Conservation (phyloP, 78 protist genomes). For the Chrysochromulina parva region DNA sequence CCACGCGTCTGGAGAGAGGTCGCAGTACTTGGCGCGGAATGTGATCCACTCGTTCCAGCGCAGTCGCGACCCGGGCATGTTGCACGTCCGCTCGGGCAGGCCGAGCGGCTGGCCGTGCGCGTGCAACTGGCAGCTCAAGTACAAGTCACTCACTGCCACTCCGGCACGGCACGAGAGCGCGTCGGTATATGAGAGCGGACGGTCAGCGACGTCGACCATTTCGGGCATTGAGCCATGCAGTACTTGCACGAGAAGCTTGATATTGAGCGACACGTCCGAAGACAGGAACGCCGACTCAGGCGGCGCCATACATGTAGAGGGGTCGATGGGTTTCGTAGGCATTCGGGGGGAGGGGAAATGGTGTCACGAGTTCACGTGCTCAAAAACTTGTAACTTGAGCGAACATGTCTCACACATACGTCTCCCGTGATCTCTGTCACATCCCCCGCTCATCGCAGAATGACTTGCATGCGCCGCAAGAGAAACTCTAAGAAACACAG, state of each 20-base stretch:
- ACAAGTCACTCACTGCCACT: background rate
- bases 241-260: background rate
- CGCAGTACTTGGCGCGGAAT: background rate
- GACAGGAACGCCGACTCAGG: too few species aligned
- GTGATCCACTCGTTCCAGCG: constrained; percentile 38
- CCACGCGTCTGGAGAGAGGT: constrained; percentile 11
- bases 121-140: background rate
- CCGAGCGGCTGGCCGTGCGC: background rate
- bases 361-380: too few species aligned
- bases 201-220: background rate
- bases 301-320: too few species aligned
- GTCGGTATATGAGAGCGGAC: background rate
- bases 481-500: too few species aligned
- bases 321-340: too few species aligned
- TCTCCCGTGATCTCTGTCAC: too few species aligned
- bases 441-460: too few species aligned
- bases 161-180: background rate
- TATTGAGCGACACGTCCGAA: background rate
- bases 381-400: too few species aligned
- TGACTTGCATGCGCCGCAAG: too few species aligned
- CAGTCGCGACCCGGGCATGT: background rate
- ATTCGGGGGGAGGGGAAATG: too few species aligned
- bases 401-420: too few species aligned
- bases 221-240: background rate
- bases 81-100: background rate